Conservation (phyloP, 2,329 filamentous ascomycete genomes). For the Aureobasidium mangrovei region DNA sequence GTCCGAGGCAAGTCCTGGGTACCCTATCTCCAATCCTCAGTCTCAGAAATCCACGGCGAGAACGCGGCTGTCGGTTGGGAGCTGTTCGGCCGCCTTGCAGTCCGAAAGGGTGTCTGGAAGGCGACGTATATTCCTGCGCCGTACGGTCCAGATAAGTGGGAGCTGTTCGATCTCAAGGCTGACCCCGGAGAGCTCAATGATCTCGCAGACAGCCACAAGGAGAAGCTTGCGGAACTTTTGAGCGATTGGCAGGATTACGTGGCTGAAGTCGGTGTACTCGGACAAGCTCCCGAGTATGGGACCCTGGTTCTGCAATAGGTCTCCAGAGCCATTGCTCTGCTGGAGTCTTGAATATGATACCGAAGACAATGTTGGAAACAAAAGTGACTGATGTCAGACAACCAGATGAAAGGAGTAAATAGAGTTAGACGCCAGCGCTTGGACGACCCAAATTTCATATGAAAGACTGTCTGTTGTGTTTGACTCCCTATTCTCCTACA, state of each 20-base stretch:
- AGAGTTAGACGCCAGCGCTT: too few species aligned
- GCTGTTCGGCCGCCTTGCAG: conserved; percentile 27
- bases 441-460: too few species aligned
- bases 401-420: too few species aligned
- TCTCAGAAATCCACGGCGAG: conserved; percentile 19
- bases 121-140: conserved; percentile 25
- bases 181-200: conserved; percentile 30
- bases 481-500: too few species aligned
- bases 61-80: conserved; percentile 29
- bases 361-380: too few species aligned
- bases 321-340: too few species aligned
- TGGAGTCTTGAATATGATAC: too few species aligned
- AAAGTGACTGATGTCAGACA: too few species aligned
- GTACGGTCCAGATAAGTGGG: conserved; percentile 26
- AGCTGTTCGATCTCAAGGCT: conserved; percentile 27
- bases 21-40: conserved; percentile 16
- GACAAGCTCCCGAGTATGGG: conserved; percentile 17
- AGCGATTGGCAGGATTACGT: conserved; percentile 22
- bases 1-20: conserved; percentile 28
- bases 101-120: conserved; percentile 31
- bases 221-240: conserved; percentile 25
- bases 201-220: conserved; percentile 20
- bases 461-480: too few species aligned
- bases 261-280: conserved; percentile 25
- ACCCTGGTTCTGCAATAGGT: conserved; percentile 17